Conservation (phyloP, 495 filamentous ascomycete species). For the Bryoglossum gracile region DNA sequence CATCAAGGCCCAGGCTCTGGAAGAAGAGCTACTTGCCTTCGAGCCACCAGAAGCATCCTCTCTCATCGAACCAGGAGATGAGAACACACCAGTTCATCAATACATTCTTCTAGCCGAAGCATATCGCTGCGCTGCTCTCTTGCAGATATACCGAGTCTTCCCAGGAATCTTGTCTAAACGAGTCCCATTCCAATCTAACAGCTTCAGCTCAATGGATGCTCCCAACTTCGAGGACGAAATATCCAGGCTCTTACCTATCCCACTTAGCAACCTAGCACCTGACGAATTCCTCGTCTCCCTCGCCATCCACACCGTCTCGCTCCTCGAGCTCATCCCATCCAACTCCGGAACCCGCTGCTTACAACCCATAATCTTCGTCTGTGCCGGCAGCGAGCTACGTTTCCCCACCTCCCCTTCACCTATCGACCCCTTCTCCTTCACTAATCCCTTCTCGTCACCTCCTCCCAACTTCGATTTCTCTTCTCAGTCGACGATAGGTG, state of each 20-base stretch:
- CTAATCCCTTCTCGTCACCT: constrained; percentile 31
- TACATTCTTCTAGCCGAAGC: constrained; percentile 51
- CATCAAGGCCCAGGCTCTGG: constrained; percentile 39
- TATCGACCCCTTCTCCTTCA: constrained; percentile 26
- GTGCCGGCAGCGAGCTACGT: constrained; percentile 42
- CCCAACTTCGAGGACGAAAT: not conserved
- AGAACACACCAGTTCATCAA: constrained; percentile 49
- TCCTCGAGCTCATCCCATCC: constrained; percentile 42
- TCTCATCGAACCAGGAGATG: constrained; percentile 46
- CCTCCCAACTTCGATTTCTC: constrained; percentile 36
- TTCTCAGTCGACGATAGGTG: not conserved
- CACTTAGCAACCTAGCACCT: constrained; percentile 16
- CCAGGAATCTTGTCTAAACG: constrained; percentile 42
- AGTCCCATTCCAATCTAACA: constrained; percentile 26
- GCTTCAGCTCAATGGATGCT: not conserved
- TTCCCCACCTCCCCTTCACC: too few species aligned
- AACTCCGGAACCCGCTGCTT: constrained; percentile 49
- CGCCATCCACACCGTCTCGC: constrained; percentile 43
- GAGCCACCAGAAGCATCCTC: constrained; percentile 42
- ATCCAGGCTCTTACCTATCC: constrained; percentile 5
- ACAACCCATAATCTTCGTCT: constrained; percentile 47
- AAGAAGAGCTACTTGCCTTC: constrained; percentile 43
- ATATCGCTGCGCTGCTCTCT: constrained; percentile 46
- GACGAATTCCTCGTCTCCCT: constrained; percentile 46
- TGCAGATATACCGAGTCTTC: constrained; percentile 50